Evolutionary conservation across 305 asterid species (phyloP), one percentile per base, ranked within the genome.

Genomic region (Stenogyne calaminthoides): DNA sequence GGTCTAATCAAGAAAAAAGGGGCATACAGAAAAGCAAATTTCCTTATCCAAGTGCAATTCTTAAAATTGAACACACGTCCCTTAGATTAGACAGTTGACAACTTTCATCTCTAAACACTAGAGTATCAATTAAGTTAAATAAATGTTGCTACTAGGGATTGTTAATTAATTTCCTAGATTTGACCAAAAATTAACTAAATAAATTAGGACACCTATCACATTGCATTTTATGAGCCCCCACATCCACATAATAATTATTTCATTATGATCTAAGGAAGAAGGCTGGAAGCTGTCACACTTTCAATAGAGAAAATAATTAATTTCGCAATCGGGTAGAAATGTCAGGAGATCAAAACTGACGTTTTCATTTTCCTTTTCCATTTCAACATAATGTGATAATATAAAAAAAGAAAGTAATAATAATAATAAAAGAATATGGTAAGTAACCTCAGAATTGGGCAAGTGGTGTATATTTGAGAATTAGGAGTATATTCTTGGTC

Each of bases 121-220:
- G 29, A 40, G 29, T 25, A 25, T 77, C 55, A 72, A 20, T 73
- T 67, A 42, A 57, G 55, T 67, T 65, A 15, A 32, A 55, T 47
- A n/a, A 77, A n/a, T 42, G 73, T 49, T 55, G 46, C 10, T 64
- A 27, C 15, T 44, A 32, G 25, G 4, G 42, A 64, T 46, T 12
- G 22, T 55, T 39, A 64, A 64, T 58, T 20, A 6, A 54, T 40
- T 6, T 29, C 46, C 9, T 46, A 15, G 55, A 60, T 6, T 54
- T 78, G 64, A 73, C 78, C 18, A 58, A 58, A 65, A 58, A 32
- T 18, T 64, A 67, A 59, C 57, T 44, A 61, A 73, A 54, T 57
- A 63, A 52, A 78, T 54, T 44, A 62, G 46, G 76, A 69, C 72
- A 34, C 55, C 68, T 27, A 18, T 60, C 40, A 14, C 40, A 49